Conservation (phyloP, 306 rosid species). For the Trichosanthes truncata region DNA sequence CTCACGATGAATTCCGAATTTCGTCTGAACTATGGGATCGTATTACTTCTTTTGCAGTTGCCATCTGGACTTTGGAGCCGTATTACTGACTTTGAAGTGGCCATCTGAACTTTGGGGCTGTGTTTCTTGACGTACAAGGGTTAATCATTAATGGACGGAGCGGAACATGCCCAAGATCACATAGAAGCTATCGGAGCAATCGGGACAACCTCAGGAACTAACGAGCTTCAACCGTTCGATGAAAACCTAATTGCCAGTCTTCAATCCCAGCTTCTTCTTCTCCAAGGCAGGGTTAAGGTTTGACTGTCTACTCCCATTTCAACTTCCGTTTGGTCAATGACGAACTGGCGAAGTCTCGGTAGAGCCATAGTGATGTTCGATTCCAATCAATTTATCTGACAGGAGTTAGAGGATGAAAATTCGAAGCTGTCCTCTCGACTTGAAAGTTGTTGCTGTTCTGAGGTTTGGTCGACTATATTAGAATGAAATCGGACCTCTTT, state of each 20-base stretch:
- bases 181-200: not conserved
- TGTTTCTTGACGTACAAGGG: not conserved
- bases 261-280: conserved; percentile 26
- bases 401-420: conserved; percentile 69
- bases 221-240: conserved; percentile 4
- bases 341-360: not conserved
- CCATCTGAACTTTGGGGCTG: not conserved
- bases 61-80: not conserved
- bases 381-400: conserved; percentile 10
- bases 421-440: conserved; percentile 48
- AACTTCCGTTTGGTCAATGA: not conserved
- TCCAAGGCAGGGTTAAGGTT: conserved; percentile 53
- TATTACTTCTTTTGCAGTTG: not conserved
- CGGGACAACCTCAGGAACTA: not conserved
- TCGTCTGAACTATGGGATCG: not conserved
- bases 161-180: not conserved
- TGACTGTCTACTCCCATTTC: not conserved
- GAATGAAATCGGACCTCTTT: not conserved
- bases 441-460: conserved; percentile 27
- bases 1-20: not conserved
- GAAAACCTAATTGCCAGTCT: conserved; percentile 23
- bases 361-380: not conserved
- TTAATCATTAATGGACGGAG: not conserved
- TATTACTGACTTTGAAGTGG: not conserved
- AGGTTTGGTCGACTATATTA: conserved; percentile 32